Evolutionary conservation across 768 basidiomycete species (phyloP), one percentile per base, ranked within the genome.

Genomic region (Clathrus columnatus): DNA sequence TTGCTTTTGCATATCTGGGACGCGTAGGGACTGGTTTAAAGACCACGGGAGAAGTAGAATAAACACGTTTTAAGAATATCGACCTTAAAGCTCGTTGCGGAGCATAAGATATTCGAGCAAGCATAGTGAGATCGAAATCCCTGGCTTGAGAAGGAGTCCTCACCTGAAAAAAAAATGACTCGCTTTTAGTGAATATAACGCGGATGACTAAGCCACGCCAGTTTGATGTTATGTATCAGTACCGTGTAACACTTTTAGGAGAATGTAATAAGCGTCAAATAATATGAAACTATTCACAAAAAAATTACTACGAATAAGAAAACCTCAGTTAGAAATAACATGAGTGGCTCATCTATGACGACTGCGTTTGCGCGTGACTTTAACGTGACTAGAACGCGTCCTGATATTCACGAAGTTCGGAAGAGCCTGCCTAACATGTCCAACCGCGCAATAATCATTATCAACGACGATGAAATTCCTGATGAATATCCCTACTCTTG

Each of bases 1-100:
- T 81, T 36, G 87, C 87, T 54, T 87, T 76, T 17, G 87, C 86
- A 58, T 77, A 77, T 57, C 80, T 67, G 57, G 77, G 72, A 54
- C 70, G 73, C 17, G 84, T 79, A 43, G 80, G 77, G 5, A 68
- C 64, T 46, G 77, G 70, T 29, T 64, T 60, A 6, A 65, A 62
- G 67, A 67, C 66, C 64, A 69, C 60, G 59, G 68, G 68, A 44
- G 72, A 70, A 30, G 75, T 69, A 62, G 82, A 82, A 65, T 85
- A 81, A 57, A 73, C 69, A 46, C 82, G 82, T 32, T n/a, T 47
- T 17, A 26, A 43, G 18, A 41, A n/a, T 17, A 17, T 20, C 44
- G 24, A 10, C 28, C 41, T 30, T 11, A 44, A 23, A 21, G 36
- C 23, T 44, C 29, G 16, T 53, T 41, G 51, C 5, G 17, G 26